Evolutionary conservation across 2,329 filamentous ascomycete species (phyloP).

Genomic region (Fusarium sp.): DNA sequence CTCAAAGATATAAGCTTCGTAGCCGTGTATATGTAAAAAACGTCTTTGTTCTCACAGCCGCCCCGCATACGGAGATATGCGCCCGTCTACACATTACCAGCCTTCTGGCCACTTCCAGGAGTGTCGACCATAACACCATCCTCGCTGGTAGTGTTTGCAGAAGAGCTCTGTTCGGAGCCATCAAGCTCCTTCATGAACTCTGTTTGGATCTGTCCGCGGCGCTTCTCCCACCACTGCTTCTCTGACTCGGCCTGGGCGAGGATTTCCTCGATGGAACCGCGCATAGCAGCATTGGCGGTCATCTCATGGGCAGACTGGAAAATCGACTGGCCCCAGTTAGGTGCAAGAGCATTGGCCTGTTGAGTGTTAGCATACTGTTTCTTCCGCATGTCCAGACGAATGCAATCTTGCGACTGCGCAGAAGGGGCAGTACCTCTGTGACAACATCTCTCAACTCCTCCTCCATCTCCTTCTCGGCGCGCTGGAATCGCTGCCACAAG

Average conservation of each 20-base stretch:
- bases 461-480: constrained; percentile 98
- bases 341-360: constrained; percentile 89
- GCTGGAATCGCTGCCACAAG: constrained; percentile 90
- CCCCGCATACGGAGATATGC: background rate
- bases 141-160: constrained; percentile 54
- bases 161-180: constrained; percentile 65
- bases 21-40: constrained; percentile 8
- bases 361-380: constrained; percentile 13
- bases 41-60: background rate
- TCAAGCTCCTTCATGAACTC: constrained; percentile 90
- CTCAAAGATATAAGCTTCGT: constrained; percentile 4
- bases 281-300: constrained; percentile 83
- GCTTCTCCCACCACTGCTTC: constrained; percentile 93
- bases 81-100: constrained; percentile 59
- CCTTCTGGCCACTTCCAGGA: constrained; percentile 68
- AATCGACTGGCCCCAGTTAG: constrained; percentile 92
- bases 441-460: constrained; percentile 95
- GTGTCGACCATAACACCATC: constrained; percentile 80
- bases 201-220: constrained; percentile 77
- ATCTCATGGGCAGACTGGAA: constrained; percentile 99
- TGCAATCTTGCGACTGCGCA: background rate
- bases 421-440: constrained; percentile 73
- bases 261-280: constrained; percentile 80
- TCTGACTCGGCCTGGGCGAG: constrained; percentile 78
- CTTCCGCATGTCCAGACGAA: background rate